Conservation (phyloP, 805 yeast species). For the Starmera dryadoides region DNA sequence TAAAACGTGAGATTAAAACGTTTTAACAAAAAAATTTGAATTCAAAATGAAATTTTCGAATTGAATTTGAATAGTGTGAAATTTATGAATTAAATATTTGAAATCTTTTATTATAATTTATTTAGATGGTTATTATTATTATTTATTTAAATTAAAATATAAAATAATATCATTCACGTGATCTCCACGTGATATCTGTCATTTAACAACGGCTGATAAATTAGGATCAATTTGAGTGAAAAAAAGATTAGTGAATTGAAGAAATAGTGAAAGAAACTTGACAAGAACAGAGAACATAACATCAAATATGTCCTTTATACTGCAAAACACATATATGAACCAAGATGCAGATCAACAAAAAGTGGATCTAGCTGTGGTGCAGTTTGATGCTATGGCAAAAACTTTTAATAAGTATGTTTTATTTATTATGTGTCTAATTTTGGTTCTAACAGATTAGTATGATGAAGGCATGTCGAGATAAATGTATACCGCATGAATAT, state of each 20-base stretch:
- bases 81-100: no score
- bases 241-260: not conserved
- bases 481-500: slow-evolving; percentile 82
- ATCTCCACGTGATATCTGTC: not conserved
- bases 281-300: not conserved
- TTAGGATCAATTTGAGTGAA: not conserved
- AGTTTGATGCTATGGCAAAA: slow-evolving; percentile 54
- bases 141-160: no score
- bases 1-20: no score
- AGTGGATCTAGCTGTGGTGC: slow-evolving; percentile 57
- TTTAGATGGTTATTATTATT: no score
- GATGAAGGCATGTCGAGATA: slow-evolving; percentile 53
- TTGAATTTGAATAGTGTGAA: no score
- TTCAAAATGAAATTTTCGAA: no score
- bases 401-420: slow-evolving; percentile 38
- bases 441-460: slow-evolving; percentile 28
- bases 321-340: slow-evolving; percentile 34
- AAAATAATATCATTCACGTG: not conserved
- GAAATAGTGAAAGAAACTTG: not conserved
- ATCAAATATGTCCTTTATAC: slow-evolving; percentile 68
- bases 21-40: no score
- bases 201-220: no score
- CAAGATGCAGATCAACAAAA: slow-evolving; percentile 54
- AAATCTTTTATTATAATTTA: no score
- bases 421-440: not conserved